phyloP scores from a whole-genome alignment of 2,329 filamentous ascomycete species.

The Epichloe aotearoae region DNA sequence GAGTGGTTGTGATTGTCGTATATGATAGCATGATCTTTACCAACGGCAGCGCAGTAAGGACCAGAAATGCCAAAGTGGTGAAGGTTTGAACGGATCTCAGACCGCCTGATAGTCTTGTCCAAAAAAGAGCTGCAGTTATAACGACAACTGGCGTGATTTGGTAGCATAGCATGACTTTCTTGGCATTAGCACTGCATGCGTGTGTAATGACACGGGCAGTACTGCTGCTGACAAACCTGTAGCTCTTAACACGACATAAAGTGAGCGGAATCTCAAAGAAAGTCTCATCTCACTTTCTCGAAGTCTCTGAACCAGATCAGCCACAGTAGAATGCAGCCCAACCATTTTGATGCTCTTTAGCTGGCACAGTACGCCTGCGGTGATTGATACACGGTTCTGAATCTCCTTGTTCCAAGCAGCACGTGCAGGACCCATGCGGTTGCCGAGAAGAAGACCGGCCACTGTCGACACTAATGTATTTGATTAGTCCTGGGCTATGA shows the following conservation, averaged over 20 bases:
- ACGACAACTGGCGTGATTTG: too few species aligned
- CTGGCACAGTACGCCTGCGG: constrained; percentile 10
- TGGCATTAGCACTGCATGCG: too few species aligned
- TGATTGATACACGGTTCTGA: constrained; percentile 13
- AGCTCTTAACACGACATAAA: constrained; percentile 4
- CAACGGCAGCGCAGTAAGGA: too few species aligned
- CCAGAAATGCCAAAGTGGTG: too few species aligned
- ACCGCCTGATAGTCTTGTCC: too few species aligned
- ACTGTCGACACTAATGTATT: constrained; percentile 25
- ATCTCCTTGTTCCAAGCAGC: constrained; percentile 16
- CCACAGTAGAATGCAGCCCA: constrained; percentile 13
- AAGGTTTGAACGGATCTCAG: too few species aligned
- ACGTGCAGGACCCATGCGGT: constrained; percentile 27
- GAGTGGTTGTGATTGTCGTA: too few species aligned
- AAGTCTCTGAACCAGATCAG: constrained; percentile 6
- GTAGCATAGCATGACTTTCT: too few species aligned
- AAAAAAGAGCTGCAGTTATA: too few species aligned
- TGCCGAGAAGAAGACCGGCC: constrained; percentile 26
- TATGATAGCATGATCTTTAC: too few species aligned
- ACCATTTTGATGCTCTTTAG: constrained; percentile 25
- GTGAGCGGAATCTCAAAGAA: constrained; percentile 3
- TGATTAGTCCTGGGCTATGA: background rate
- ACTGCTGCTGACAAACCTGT: constrained; percentile 1
- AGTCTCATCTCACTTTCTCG: constrained; percentile 8
- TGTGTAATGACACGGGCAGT: too few species aligned